Percentiles rank a stretch among this genome's conserved stretches.
Conservation (phyloP, 768 basidiomycete genomes). For the Boletus vermiculosoides region DNA sequence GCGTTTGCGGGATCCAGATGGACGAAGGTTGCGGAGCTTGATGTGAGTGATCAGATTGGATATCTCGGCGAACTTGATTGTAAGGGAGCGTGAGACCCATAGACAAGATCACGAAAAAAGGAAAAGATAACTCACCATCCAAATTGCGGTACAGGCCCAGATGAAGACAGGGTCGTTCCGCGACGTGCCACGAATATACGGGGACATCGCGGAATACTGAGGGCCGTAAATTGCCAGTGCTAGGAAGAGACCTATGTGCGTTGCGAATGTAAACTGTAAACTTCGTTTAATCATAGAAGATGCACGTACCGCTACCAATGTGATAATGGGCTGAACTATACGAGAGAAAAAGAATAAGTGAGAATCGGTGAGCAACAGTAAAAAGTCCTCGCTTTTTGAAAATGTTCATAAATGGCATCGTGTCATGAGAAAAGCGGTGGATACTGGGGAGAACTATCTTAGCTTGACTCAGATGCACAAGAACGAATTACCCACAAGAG, state of each 20-base stretch:
- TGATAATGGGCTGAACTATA: slow-evolving; percentile 88
- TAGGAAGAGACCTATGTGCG: slow-evolving; percentile 58
- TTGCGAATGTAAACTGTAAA: slow-evolving; percentile 2
- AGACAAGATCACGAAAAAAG: not conserved
- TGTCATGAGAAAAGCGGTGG: slow-evolving; percentile 93
- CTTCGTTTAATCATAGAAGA: not conserved
- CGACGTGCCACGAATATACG: slow-evolving; percentile 59
- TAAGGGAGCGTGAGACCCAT: not conserved
- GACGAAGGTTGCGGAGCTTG: slow-evolving; percentile 80
- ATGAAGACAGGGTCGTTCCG: slow-evolving; percentile 70
- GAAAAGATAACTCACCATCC: slow-evolving; percentile 58
- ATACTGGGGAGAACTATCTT: slow-evolving; percentile 47
- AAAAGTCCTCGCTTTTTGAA: slow-evolving; percentile 77
- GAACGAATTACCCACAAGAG: slow-evolving; percentile 59
- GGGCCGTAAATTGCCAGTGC: slow-evolving; percentile 83
- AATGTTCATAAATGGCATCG: slow-evolving; percentile 84
- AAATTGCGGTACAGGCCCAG: slow-evolving; percentile 60
- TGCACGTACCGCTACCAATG: slow-evolving; percentile 57
- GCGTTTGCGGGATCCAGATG: slow-evolving; percentile 71
- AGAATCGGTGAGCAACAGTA: not conserved
- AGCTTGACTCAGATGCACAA: not conserved
- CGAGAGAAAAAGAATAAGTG: not conserved
- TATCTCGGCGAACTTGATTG: slow-evolving; percentile 69
- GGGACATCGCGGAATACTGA: slow-evolving; percentile 63
- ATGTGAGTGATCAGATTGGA: slow-evolving; percentile 85